These are phyloP conservation scores for Aspergillus haitiensis DNA, from an alignment of 495 filamentous ascomycete species.

Conservation along the genomic window DNA sequence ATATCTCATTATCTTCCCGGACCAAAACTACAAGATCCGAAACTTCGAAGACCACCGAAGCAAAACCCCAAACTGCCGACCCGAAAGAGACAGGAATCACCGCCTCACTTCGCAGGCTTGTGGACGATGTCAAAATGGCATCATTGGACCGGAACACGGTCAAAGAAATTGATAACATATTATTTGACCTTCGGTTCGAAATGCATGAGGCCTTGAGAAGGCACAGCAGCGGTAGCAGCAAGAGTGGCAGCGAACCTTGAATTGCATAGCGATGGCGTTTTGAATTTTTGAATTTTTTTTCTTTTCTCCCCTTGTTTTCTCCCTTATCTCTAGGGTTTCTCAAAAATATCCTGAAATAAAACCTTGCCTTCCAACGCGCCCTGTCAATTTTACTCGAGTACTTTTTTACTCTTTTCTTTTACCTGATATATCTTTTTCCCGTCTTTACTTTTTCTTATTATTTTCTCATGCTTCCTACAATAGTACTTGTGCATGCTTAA, in stretches of 20 bases:
- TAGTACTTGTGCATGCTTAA: background rate
- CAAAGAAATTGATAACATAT: constrained; percentile 62
- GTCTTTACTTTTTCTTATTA: background rate
- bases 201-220: constrained; percentile 61
- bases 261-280: constrained; percentile 51
- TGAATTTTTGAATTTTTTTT: background rate
- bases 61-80: constrained; percentile 3
- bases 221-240: constrained; percentile 19
- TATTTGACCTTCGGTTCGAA: constrained; percentile 66
- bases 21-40: background rate
- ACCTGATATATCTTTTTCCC: background rate
- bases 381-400: background rate
- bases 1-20: background rate
- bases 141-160: constrained; percentile 53
- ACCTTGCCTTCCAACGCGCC: too few species aligned
- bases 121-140: constrained; percentile 52
- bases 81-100: constrained; percentile 40
- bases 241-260: constrained; percentile 19
- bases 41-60: constrained; percentile 17
- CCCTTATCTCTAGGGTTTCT: background rate
- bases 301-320: background rate
- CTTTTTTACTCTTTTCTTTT: background rate
- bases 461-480: background rate
- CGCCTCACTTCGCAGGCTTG: constrained; percentile 47
- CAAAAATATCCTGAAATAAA: too few species aligned